These are phyloP conservation scores for Nyctanthes arbortristis DNA, from an alignment of 257 asterid genomes.

Conservation along the genomic window DNA sequence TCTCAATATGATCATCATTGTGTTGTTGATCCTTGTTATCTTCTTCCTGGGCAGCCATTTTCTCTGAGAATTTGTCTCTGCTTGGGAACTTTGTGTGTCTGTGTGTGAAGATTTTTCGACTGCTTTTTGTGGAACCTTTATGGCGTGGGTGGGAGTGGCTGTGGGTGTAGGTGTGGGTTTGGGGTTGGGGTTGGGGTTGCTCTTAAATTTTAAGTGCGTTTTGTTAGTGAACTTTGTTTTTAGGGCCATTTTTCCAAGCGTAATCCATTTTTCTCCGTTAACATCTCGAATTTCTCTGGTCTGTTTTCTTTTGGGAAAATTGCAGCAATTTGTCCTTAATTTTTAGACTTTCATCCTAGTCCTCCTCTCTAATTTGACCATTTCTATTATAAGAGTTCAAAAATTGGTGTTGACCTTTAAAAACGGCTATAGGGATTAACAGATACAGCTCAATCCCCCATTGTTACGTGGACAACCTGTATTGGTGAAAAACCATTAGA, in stretches of 20 bases:
- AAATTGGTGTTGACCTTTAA: no score
- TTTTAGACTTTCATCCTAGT: no score
- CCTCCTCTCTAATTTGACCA: no score
- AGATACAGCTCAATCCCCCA: no score
- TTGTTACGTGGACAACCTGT: no score
- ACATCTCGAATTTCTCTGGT: no score
- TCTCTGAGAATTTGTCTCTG: conserved; percentile 33
- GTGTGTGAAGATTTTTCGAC: conserved; percentile 21
- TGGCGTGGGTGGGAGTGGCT: neutral
- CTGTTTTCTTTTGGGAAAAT: no score
- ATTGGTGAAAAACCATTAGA: no score
- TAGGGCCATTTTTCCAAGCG: conserved; percentile 22
- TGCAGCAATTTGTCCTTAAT: no score
- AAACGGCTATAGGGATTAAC: no score
- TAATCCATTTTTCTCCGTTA: conserved; percentile 11
- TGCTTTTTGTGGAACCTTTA: conserved; percentile 28
- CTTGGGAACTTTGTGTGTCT: conserved; percentile 36
- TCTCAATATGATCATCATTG: conserved; percentile 24
- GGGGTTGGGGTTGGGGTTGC: conserved; percentile 23
- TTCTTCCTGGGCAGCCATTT: conserved; percentile 65
- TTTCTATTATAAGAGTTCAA: no score
- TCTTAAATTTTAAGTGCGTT: conserved; percentile 11
- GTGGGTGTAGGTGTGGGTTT: neutral
- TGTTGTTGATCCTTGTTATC: conserved; percentile 30
- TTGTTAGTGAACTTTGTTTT: conserved; percentile 29